Base-by-base conservation (phyloP, 1,284 basidiomycete genomes). In the Rhodotorula glutinis region DNA sequence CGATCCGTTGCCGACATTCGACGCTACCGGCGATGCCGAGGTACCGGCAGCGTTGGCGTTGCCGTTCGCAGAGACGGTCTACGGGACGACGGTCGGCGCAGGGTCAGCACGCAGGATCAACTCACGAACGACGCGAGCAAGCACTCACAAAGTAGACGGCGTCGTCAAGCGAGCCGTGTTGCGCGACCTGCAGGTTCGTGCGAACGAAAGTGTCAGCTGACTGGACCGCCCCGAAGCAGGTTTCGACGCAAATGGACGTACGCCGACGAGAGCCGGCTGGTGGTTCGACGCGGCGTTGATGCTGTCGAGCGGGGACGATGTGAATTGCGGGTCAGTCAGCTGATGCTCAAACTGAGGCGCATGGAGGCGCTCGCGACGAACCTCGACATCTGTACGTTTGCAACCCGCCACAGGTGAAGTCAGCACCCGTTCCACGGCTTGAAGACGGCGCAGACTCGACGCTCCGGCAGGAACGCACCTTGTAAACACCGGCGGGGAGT, bases 401-500 rank as follows among this genome's bases (percentile, higher is more conserved):
- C n/a, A n/a, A 13, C 30, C 4, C 19, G 5, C 2, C 17, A 23
- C 30, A 13, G 19, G 29, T 16, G 9, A 16, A 53, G 52, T 38
- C 29, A 53, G 29, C 30, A 16, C 13, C n/a, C 16, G 5, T 13
- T 23, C 23, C 25, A n/a, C 23, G 5, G 13, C 4, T 5, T 21
- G 23, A 3, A 13, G 4, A 33, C 53, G 33, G 30, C 30, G 17
- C 21, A 21, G 23, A 47, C 13, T n/a, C 21, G 19, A n/a, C 16
- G n/a, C n/a, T 47, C 46, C 19, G 21, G 16, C 4, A 13, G 10
- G 11, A 5, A 27, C 60, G 47, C 56, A 65, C 65, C 57, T 60
- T 66, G 80, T 90, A 89, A 25, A 80, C 78, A 57, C 86, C 86
- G 56, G 82, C 82, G 23, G 85, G 82, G 23, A 89, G 79, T 62